Conservation (phyloP, 2,329 filamentous ascomycete genomes). For the Xylaria sp. region DNA sequence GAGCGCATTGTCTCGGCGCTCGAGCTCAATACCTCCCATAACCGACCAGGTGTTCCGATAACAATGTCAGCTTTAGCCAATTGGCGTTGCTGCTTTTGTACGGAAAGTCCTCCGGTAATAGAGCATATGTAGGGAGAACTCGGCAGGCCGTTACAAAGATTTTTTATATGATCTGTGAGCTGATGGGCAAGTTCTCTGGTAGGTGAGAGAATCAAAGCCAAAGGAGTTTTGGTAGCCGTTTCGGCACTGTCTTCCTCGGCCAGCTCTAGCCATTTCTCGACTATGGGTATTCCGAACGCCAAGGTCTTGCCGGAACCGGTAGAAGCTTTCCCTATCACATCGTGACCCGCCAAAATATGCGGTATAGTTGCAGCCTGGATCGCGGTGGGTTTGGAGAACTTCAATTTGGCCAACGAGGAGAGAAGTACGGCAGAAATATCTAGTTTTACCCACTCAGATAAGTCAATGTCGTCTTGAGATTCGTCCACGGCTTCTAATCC, state of each 20-base stretch:
- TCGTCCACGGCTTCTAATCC: slow-evolving; percentile 65
- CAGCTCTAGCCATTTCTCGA: slow-evolving; percentile 78
- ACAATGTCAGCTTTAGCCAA: slow-evolving; percentile 87
- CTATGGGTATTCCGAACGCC: slow-evolving; percentile 91
- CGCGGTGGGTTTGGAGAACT: slow-evolving; percentile 80
- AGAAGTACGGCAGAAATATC: slow-evolving; percentile 77
- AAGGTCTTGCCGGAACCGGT: slow-evolving; percentile 97
- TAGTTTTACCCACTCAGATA: slow-evolving; percentile 81
- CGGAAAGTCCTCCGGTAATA: slow-evolving; percentile 88
- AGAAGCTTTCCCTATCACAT: slow-evolving; percentile 94
- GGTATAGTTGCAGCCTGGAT: slow-evolving; percentile 87
- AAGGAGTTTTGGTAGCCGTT: slow-evolving; percentile 59
- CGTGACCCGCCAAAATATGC: slow-evolving; percentile 81
- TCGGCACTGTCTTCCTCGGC: slow-evolving; percentile 52
- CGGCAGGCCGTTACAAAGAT: slow-evolving; percentile 71
- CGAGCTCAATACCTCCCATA: slow-evolving; percentile 92
- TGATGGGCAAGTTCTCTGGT: slow-evolving; percentile 96
- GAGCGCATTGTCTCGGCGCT: slow-evolving; percentile 74
- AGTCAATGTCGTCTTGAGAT: slow-evolving; percentile 70
- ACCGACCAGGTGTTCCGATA: slow-evolving; percentile 88
- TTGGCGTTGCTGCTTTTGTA: slow-evolving; percentile 94
- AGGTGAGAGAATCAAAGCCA: slow-evolving; percentile 86
- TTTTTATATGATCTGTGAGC: slow-evolving; percentile 81
- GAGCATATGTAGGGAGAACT: slow-evolving; percentile 80
- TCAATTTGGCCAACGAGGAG: slow-evolving; percentile 79